Evolutionary conservation across 2,329 filamentous ascomycete species (phyloP).

Genomic region (Cladosporium velox): DNA sequence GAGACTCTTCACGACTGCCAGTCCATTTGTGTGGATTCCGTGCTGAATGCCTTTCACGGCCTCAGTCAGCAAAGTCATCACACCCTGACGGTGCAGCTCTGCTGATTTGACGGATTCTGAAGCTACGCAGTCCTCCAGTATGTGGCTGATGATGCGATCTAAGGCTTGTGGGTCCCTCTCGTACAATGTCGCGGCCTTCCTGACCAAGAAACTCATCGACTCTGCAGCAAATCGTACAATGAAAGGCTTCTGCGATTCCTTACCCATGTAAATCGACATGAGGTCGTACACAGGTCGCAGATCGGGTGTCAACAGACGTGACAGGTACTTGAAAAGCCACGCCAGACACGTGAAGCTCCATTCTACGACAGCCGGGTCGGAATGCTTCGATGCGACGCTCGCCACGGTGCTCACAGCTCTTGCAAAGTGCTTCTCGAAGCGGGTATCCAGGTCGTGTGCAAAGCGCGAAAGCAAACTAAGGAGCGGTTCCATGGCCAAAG

Average conservation of each 20-base stretch:
- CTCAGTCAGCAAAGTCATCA: constrained; percentile 92
- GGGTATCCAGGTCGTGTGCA: constrained; percentile 84
- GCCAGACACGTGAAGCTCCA: constrained; percentile 95
- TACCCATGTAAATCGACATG: constrained; percentile 81
- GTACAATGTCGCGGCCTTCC: constrained; percentile 79
- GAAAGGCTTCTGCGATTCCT: constrained; percentile 77
- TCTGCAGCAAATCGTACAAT: constrained; percentile 92
- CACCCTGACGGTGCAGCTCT: constrained; percentile 73
- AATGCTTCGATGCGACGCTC: constrained; percentile 72
- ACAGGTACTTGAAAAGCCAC: constrained; percentile 97
- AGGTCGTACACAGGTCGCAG: constrained; percentile 81
- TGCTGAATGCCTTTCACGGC: constrained; percentile 66
- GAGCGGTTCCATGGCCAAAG: constrained; percentile 79
- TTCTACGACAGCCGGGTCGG: constrained; percentile 81
- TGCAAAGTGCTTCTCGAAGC: constrained; percentile 87
- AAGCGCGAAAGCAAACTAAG: constrained; percentile 88
- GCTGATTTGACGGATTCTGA: constrained; percentile 56
- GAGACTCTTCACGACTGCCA: constrained; percentile 55
- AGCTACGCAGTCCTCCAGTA: constrained; percentile 66
- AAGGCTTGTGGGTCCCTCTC: constrained; percentile 72
- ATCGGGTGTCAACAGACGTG: constrained; percentile 80
- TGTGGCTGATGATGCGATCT: constrained; percentile 68
- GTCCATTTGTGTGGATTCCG: constrained; percentile 59
- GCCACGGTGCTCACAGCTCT: constrained; percentile 74
- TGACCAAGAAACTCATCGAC: constrained; percentile 88